These are phyloP conservation scores for Candolleomyces aberdarensis DNA, from an alignment of 768 basidiomycete genomes.

Conservation along the genomic window DNA sequence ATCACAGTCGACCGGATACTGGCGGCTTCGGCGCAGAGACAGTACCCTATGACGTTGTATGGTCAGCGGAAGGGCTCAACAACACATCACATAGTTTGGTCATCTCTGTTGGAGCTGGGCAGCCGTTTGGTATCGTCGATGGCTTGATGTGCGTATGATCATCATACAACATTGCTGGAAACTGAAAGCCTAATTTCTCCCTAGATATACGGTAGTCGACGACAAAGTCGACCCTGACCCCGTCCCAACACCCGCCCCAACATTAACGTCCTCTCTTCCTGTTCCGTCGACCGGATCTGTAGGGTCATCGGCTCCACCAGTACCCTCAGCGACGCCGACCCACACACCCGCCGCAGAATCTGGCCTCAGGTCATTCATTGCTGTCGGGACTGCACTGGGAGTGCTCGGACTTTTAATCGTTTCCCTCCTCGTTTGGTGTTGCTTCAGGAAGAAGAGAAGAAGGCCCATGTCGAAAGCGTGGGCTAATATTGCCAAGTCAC, in stretches of 20 bases:
- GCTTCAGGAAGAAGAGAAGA: conserved; percentile 17
- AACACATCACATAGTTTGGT: conserved; percentile 33
- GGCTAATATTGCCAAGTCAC: conserved; percentile 19
- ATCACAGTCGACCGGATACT: conserved; percentile 27
- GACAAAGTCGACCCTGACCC: neutral
- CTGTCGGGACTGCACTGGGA: conserved; percentile 31
- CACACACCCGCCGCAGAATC: neutral
- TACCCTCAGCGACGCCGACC: neutral
- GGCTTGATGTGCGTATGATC: conserved; percentile 31
- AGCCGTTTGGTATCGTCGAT: conserved; percentile 37
- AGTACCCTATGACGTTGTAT: conserved; percentile 33
- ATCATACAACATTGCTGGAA: neutral
- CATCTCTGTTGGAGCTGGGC: conserved; percentile 34
- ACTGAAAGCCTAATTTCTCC: neutral
- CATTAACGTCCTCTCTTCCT: neutral
- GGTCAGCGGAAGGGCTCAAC: conserved; percentile 30
- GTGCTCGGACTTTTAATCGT: conserved; percentile 27
- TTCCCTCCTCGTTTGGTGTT: conserved; percentile 26
- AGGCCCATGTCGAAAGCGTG: conserved; percentile 33
- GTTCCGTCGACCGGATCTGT: no score
- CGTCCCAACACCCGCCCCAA: neutral
- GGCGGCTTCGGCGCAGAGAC: conserved; percentile 34
- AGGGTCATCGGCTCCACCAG: neutral
- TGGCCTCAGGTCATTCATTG: conserved; percentile 18
- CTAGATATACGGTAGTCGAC: neutral